These are phyloP conservation scores for Apiospora aurea DNA, from an alignment of 2,329 filamentous ascomycete species.

Conservation along the genomic window DNA sequence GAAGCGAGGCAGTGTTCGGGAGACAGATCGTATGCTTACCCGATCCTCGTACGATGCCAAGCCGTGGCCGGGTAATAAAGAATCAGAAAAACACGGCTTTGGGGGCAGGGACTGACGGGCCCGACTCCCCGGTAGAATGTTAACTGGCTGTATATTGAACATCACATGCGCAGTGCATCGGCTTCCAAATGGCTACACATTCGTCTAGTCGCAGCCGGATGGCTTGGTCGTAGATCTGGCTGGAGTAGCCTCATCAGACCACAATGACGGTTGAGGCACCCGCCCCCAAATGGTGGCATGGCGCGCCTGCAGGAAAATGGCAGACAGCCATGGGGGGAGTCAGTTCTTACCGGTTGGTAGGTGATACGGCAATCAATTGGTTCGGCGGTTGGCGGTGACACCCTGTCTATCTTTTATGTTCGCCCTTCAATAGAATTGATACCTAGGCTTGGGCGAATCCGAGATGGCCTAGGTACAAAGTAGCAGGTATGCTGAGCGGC, in stretches of 20 bases:
- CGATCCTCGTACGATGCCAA: constrained; percentile 20
- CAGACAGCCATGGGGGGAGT: background rate
- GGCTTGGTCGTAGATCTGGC: constrained; percentile 20
- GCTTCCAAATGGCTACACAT: background rate
- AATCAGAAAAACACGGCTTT: constrained; percentile 1
- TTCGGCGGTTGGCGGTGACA: background rate
- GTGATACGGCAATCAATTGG: constrained; percentile 12
- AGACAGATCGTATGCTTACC: constrained; percentile 10
- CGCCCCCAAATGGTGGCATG: constrained; percentile 24
- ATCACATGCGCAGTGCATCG: constrained; percentile 16
- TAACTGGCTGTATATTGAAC: background rate
- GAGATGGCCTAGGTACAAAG: background rate
- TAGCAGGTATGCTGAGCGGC: background rate
- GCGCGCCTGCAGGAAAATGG: constrained; percentile 5
- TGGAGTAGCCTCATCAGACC: constrained; percentile 27
- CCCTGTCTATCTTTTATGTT: background rate
- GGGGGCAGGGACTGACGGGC: background rate
- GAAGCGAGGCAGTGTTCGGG: constrained; percentile 3
- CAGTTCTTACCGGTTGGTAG: constrained; percentile 10
- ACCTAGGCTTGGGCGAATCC: background rate
- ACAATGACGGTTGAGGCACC: constrained; percentile 26
- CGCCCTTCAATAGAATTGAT: background rate
- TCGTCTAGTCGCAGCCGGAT: background rate
- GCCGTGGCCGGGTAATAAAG: constrained; percentile 9
- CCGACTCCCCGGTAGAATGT: constrained; percentile 9